Percentiles rank a stretch among this genome's conserved stretches.
These are phyloP conservation scores for Solanum chiquidenum DNA, from an alignment of 257 asterid genomes.

Conservation along the genomic window DNA sequence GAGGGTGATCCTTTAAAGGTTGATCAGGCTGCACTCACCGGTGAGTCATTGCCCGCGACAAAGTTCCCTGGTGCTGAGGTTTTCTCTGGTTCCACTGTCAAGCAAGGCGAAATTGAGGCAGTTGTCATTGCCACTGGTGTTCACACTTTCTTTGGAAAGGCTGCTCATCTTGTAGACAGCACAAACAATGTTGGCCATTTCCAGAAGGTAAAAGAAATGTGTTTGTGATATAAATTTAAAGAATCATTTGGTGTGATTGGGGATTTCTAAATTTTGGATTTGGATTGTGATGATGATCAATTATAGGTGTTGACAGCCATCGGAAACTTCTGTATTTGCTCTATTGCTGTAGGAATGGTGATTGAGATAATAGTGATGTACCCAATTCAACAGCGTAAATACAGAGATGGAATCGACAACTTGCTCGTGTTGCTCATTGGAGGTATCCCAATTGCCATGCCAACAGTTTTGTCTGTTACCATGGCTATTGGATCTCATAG, in stretches of 20 bases:
- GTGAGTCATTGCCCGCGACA: constrained; percentile 81
- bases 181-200: constrained; percentile 91
- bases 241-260: not conserved
- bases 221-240: not conserved
- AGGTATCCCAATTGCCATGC: constrained; percentile 97
- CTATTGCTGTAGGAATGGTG: constrained; percentile 69
- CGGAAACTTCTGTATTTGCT: constrained; percentile 89
- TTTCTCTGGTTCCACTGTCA: constrained; percentile 88
- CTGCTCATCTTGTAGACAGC: constrained; percentile 95
- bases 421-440: constrained; percentile 77
- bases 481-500: constrained; percentile 97
- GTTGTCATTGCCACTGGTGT: constrained; percentile 90
- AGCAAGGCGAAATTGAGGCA: constrained; percentile 91
- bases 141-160: constrained; percentile 94
- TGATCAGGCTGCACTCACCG: constrained; percentile 82
- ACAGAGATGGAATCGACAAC: constrained; percentile 87
- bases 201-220: constrained; percentile 41
- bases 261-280: not conserved
- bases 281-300: not conserved
- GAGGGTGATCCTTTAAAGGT: constrained; percentile 91
- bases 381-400: constrained; percentile 54
- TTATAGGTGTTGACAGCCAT: constrained; percentile 39
- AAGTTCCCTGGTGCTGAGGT: constrained; percentile 68
- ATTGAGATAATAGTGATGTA: constrained; percentile 75
- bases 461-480: constrained; percentile 82